Percentiles rank a stretch among this genome's conserved stretches.
Conservation (phyloP, 805 yeast species). For the Clavispora carvajalis region DNA sequence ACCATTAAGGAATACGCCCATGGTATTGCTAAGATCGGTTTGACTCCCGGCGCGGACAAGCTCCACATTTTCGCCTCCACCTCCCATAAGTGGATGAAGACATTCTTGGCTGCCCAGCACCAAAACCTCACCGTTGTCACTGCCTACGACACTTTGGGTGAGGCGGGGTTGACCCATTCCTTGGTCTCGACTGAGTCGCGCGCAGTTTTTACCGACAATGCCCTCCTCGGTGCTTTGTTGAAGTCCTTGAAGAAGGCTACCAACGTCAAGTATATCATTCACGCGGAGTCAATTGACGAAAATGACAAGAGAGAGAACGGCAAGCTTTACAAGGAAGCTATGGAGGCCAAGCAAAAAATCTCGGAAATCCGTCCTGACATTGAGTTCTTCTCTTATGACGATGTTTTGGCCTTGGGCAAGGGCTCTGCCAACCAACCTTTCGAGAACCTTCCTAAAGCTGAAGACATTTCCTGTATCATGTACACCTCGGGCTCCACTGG, state of each 20-base stretch:
- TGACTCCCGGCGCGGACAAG: slow-evolving; percentile 53
- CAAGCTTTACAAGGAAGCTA: slow-evolving; percentile 52
- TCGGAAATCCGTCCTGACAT: slow-evolving; percentile 71
- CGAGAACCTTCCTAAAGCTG: slow-evolving; percentile 46
- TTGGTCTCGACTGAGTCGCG: slow-evolving; percentile 73
- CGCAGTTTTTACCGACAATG: slow-evolving; percentile 81
- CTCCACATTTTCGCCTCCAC: slow-evolving; percentile 87
- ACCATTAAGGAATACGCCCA: slow-evolving; percentile 55
- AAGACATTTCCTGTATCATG: slow-evolving; percentile 71
- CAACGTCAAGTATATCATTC: slow-evolving; percentile 62
- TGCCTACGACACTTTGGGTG: slow-evolving; percentile 94
- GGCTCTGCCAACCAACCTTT: slow-evolving; percentile 37
- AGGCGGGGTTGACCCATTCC: slow-evolving; percentile 80
- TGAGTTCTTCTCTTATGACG: slow-evolving; percentile 57
- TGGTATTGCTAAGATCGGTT: slow-evolving; percentile 72
- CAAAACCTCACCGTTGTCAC: slow-evolving; percentile 87
- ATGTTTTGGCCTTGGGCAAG: slow-evolving; percentile 60
- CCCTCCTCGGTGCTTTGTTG: slow-evolving; percentile 58
- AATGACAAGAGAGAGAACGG: slow-evolving; percentile 64
- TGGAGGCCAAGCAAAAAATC: slow-evolving; percentile 54
- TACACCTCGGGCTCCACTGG: slow-evolving; percentile 88
- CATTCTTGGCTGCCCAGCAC: slow-evolving; percentile 70
- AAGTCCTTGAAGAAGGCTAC: slow-evolving; percentile 66
- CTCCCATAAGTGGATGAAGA: slow-evolving; percentile 85
- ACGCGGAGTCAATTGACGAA: slow-evolving; percentile 56